Percentiles rank a stretch among this genome's conserved stretches.
phyloP scores from a whole-genome alignment of 2,329 filamentous ascomycete species.

The Ascochyta fabae region DNA sequence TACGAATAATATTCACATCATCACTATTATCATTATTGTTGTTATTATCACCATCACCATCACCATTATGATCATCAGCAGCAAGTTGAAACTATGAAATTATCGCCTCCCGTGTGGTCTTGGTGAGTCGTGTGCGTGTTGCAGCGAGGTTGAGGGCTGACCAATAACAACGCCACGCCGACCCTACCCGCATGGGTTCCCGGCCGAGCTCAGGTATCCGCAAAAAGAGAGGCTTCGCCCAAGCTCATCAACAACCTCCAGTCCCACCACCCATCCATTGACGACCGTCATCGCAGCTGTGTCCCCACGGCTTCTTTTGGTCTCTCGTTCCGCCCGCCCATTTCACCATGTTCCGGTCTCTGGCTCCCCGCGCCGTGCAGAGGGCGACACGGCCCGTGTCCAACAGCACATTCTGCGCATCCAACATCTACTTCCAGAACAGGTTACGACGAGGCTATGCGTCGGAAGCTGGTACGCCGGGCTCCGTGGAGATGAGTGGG shows the following conservation, averaged over 20 bases:
- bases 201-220: slow-evolving; percentile 26
- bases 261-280: slow-evolving; percentile 48
- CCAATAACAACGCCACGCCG: slow-evolving; percentile 27
- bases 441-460: slow-evolving; percentile 63
- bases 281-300: slow-evolving; percentile 40
- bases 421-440: slow-evolving; percentile 56
- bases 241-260: slow-evolving; percentile 47
- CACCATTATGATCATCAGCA: too few relatives aligned
- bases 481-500: slow-evolving; percentile 18
- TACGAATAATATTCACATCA: not conserved
- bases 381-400: slow-evolving; percentile 49
- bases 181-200: slow-evolving; percentile 27
- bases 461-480: slow-evolving; percentile 57
- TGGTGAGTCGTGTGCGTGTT: slow-evolving; percentile 4
- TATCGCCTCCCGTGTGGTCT: slow-evolving; percentile 1
- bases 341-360: slow-evolving; percentile 59
- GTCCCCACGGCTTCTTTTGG: slow-evolving; percentile 40
- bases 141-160: slow-evolving; percentile 7
- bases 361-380: slow-evolving; percentile 58
- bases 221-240: slow-evolving; percentile 17
- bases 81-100: not conserved
- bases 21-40: too few relatives aligned
- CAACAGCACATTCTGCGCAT: slow-evolving; percentile 49
- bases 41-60: too few relatives aligned
- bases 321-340: slow-evolving; percentile 26